Conservation (phyloP, 768 basidiomycete genomes). For the Kwoniella dejecticola region DNA sequence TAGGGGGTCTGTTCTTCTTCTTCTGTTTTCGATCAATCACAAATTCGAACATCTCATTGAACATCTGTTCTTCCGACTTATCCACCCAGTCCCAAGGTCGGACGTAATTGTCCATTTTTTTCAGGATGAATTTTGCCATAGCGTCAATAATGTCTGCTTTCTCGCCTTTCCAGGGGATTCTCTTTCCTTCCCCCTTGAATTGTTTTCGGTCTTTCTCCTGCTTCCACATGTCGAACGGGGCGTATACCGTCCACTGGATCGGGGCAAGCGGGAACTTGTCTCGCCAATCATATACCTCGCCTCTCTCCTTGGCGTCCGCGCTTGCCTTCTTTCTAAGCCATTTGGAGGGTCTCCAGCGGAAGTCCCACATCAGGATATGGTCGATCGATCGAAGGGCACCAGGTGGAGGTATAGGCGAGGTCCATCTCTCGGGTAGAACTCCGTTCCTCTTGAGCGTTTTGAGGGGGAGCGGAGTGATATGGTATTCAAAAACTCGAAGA, state of each 20-base stretch:
- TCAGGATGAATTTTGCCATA: constrained; percentile 10
- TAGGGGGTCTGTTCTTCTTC: not conserved
- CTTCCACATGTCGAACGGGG: constrained; percentile 17
- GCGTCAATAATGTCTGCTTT: constrained; percentile 4
- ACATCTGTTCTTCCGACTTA: constrained; percentile 6
- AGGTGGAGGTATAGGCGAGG: constrained; percentile 13
- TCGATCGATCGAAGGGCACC: constrained; percentile 21
- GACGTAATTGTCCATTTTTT: constrained; percentile 5
- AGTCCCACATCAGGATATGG: constrained; percentile 28
- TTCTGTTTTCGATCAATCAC: not conserved
- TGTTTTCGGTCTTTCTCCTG: constrained; percentile 11
- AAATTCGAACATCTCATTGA: constrained; percentile 22
- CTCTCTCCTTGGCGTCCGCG: not conserved
- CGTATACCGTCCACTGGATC: constrained; percentile 15
- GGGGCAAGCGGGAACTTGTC: not conserved
- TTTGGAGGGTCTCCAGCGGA: constrained; percentile 9
- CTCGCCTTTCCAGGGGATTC: constrained; percentile 5
- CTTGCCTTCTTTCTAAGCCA: constrained; percentile 4
- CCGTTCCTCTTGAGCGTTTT: not conserved
- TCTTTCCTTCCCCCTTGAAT: constrained; percentile 20
- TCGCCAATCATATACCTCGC: constrained; percentile 6
- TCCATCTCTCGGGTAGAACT: not conserved
- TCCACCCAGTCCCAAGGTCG: not conserved
- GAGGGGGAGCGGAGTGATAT: constrained; percentile 8
- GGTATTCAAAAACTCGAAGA: constrained; percentile 16